Evolutionary conservation across 129 eudicot genomes (phyloP).

Genomic region (Ambrosia trifida): DNA sequence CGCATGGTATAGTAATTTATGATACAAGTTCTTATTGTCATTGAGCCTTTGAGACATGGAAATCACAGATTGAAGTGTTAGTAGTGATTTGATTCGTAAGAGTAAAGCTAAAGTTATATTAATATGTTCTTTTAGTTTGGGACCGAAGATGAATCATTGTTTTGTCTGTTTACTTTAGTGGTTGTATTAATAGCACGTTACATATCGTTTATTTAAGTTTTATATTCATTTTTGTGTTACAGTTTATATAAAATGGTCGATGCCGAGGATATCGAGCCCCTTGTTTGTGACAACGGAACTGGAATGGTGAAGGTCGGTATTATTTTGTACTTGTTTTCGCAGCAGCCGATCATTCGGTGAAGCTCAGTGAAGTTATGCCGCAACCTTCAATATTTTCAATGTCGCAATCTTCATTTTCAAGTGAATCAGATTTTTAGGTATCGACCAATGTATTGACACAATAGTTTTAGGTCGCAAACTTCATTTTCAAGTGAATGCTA

Average conservation of each 20-base stretch:
- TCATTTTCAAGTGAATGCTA: no score
- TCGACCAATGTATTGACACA: no score
- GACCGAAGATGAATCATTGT: background rate
- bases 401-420: no score
- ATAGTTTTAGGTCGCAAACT: no score
- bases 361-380: no score
- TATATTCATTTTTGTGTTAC: conserved; percentile 16
- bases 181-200: background rate
- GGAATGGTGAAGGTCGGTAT: conserved; percentile 71
- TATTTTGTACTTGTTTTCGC: background rate
- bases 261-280: conserved; percentile 75
- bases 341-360: no score
- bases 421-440: no score
- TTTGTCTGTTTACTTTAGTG: background rate
- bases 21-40: no score
- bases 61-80: background rate
- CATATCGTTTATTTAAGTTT: background rate
- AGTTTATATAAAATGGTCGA: conserved; percentile 61
- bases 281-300: conserved; percentile 76
- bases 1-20: no score
- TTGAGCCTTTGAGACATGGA: background rate
- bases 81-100: conserved; percentile 5
- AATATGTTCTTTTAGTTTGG: background rate
- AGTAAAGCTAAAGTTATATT: background rate
- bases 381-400: no score